These are phyloP conservation scores for Rubia occidens DNA, from an alignment of 305 asterid genomes.

Conservation along the genomic window DNA sequence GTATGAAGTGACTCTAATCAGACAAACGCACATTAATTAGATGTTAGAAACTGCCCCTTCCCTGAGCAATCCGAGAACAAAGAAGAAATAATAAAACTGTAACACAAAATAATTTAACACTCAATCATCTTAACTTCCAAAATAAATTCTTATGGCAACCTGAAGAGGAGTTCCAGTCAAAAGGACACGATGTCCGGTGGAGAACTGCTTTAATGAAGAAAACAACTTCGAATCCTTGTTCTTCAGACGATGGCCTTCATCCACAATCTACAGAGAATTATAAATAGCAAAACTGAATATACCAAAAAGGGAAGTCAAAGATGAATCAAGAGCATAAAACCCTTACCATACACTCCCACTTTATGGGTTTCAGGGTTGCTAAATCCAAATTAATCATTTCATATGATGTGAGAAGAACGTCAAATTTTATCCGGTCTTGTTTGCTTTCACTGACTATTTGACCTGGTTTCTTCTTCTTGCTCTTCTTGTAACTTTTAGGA, in stretches of 20 bases:
- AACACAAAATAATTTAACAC: not conserved
- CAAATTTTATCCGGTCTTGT: conserved; percentile 90
- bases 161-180: conserved; percentile 98
- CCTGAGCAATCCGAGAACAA: not conserved
- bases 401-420: conserved; percentile 89
- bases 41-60: not conserved
- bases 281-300: conserved; percentile 18
- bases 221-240: conserved; percentile 93
- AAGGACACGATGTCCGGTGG: conserved; percentile 79
- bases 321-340: conserved; percentile 15
- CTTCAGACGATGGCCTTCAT: conserved; percentile 96
- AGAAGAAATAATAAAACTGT: not conserved
- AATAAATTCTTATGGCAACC: conserved; percentile 28
- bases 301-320: conserved; percentile 18
- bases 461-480: conserved; percentile 67
- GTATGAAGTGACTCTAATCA: no score
- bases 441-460: conserved; percentile 61
- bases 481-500: conserved; percentile 64
- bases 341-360: conserved; percentile 96
- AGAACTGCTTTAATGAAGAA: conserved; percentile 65
- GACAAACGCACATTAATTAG: not conserved
- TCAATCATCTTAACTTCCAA: not conserved
- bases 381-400: conserved; percentile 93
- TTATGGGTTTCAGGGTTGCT: conserved; percentile 65
- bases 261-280: conserved; percentile 68